Evolutionary conservation across 345 rosid species (phyloP), one percentile per base, ranked within the genome.

Genomic region (Eutrema yunnanense): DNA sequence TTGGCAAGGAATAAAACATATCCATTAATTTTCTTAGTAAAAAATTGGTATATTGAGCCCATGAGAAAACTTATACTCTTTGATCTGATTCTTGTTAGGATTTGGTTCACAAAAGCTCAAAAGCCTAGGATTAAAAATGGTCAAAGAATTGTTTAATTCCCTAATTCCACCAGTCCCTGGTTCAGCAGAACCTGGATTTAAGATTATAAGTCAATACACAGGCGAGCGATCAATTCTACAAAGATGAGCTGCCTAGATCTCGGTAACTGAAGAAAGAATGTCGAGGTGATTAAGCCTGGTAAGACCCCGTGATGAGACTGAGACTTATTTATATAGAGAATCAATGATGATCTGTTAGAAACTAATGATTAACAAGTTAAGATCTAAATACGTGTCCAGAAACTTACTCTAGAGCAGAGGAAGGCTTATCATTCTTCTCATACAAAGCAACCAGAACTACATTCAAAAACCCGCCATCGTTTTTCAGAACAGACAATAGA

Each of bases 401-500:
- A 57, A 89, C 98, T 83, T 81, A 91, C 96, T 94, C 98, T 60
- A 85, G 78, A 58, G 96, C 96, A 55, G 97, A 91, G 41, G 92
- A 86, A 67, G 96, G 98, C 73, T 89, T 89, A 77, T 91, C 97
- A 79, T 88, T 85, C 73, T 94, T 92, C 83, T 94, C 98, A 78
- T 91, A 94, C 57, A 91, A 80, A 32, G 92, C 77, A 72, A 89
- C 96, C 71, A 94, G 80, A 76, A 88, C 96, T 94, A 74, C 78
- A 86, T 37, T 44, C 34, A 5, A 14, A 60, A 5, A 40, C 22
- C 36, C 8, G 2, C 6, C 22, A 30, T 27, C n/a, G 6, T 54
- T 49, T 61, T 43, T 30, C 63, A 43, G 5, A 29, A 63, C 62
- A 33, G 16, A 50, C 16, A 42, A 69, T 47, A 22, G 7, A 70